These are phyloP conservation scores for Skeletonema potamos DNA, from an alignment of 108 stramenopile genomes.

Conservation along the genomic window DNA sequence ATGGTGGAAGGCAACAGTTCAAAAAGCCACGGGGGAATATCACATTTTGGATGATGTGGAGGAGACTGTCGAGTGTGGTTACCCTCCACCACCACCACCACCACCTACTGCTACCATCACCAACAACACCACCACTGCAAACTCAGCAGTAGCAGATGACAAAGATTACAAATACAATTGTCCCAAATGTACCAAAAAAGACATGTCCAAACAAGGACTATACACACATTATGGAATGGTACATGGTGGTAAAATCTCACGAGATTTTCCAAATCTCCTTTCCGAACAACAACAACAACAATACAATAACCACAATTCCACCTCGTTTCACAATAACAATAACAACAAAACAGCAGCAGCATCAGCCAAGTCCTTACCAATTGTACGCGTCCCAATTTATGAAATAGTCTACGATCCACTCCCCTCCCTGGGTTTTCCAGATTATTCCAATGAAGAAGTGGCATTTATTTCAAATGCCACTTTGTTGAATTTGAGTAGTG, in stretches of 20 bases:
- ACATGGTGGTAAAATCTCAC: not conserved
- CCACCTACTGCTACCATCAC: not conserved
- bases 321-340: no score
- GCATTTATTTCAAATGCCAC: constrained; percentile 18
- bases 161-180: not conserved
- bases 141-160: not conserved
- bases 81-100: not conserved
- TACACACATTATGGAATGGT: not conserved
- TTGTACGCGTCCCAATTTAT: constrained; percentile 22
- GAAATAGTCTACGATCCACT: constrained; percentile 39
- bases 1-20: constrained; percentile 39
- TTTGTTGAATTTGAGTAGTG: constrained; percentile 23
- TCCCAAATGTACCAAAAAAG: not conserved
- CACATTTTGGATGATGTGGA: constrained; percentile 22
- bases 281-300: not conserved
- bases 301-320: not conserved
- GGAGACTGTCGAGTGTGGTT: not conserved
- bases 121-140: not conserved
- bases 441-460: constrained; percentile 21
- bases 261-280: not conserved
- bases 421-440: constrained; percentile 7
- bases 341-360: not conserved
- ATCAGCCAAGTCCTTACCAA: no score
- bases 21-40: not conserved
- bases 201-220: not conserved